These are phyloP conservation scores for Bacterosira constricta DNA, from an alignment of 108 stramenopile genomes.

Conservation along the genomic window DNA sequence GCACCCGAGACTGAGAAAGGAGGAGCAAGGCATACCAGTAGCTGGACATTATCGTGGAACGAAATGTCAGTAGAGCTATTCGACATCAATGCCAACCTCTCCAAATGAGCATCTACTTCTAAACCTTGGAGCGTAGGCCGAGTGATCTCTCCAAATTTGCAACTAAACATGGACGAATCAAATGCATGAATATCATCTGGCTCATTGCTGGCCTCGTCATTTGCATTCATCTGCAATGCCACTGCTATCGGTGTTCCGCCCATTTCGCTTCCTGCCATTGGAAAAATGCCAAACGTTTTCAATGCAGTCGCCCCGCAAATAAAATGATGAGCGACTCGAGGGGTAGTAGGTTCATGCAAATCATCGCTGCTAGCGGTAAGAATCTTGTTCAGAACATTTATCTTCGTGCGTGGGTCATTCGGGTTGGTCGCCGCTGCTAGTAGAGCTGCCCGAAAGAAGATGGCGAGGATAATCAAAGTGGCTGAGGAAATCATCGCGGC, in stretches of 20 bases:
- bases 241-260: not conserved
- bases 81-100: no score
- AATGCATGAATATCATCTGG: not conserved
- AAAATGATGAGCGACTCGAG: not conserved
- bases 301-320: not conserved
- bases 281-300: not conserved
- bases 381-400: no score
- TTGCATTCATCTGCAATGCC: not conserved
- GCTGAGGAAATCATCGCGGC: no score
- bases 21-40: not conserved
- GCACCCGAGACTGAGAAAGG: not conserved
- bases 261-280: not conserved
- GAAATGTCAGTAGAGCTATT: not conserved
- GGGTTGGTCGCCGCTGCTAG: no score
- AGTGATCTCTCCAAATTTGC: not conserved
- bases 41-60: no score
- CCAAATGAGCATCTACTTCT: not conserved
- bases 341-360: no score
- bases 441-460: no score
- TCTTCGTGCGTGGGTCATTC: no score
- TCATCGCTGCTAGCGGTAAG: no score
- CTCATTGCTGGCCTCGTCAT: no score
- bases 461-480: no score
- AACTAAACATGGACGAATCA: not conserved
- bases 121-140: not conserved